Conservation (phyloP, 257 asterid species). For the Nicotiana obtusifolia region DNA sequence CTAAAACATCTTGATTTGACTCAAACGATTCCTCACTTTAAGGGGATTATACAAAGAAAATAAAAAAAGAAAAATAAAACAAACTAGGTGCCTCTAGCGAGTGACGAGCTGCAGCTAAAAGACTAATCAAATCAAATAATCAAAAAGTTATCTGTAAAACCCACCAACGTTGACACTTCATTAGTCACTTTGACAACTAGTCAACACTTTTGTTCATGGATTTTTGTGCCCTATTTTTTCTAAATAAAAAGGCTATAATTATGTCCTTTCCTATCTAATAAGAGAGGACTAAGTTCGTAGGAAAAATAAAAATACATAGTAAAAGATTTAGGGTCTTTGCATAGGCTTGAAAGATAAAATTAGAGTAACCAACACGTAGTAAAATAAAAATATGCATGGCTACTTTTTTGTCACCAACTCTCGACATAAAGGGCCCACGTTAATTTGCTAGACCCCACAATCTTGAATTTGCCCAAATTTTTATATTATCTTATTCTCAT, state of each 20-base stretch:
- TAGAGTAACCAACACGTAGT: neutral
- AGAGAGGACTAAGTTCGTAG: neutral
- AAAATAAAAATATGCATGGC: neutral
- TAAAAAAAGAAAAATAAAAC: neutral
- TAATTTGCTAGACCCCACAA: neutral
- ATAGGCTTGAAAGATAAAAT: neutral
- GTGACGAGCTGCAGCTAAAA: neutral
- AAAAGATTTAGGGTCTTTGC: neutral
- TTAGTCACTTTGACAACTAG: neutral
- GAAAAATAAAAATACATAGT: neutral
- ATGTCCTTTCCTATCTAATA: neutral
- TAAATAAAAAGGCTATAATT: neutral
- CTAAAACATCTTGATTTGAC: too few relatives aligned
- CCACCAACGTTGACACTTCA: constrained; percentile 8
- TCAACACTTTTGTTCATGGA: constrained; percentile 3
- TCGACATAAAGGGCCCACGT: neutral
- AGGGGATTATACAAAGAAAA: too few relatives aligned
- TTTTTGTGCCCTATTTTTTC: constrained; percentile 4
- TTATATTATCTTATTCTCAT: neutral
- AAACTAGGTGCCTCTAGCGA: neutral
- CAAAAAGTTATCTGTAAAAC: neutral
- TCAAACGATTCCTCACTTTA: too few relatives aligned
- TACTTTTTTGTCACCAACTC: neutral
- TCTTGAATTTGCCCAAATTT: neutral
- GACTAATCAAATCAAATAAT: constrained; percentile 1